A percentile compares a stretch with the other conserved stretches of the same genome.
These are phyloP conservation scores for Ceratocystis lukuohia DNA, from an alignment of 2,329 filamentous ascomycete genomes.

Conservation along the genomic window DNA sequence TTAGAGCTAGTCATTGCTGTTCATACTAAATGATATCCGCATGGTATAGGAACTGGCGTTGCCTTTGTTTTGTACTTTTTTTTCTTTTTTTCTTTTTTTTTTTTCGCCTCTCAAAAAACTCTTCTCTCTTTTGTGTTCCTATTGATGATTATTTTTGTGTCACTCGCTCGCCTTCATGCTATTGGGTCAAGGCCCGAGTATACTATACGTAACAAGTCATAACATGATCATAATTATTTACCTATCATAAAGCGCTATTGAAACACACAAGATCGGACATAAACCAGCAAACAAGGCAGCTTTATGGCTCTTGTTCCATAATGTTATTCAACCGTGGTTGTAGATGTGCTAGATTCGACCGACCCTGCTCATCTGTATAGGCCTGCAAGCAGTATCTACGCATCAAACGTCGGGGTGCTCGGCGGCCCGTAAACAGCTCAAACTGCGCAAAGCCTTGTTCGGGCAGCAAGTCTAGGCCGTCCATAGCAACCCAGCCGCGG, in stretches of 20 bases:
- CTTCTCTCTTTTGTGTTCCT: neutral
- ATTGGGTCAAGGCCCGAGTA: neutral
- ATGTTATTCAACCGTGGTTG: constrained; percentile 31
- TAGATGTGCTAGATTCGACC: constrained; percentile 30
- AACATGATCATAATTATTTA: constrained; percentile 3
- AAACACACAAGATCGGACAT: neutral
- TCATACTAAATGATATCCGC: neutral
- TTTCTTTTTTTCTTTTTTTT: neutral
- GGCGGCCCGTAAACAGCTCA: constrained; percentile 58
- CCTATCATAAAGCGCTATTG: neutral
- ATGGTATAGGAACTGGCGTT: neutral
- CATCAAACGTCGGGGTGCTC: constrained; percentile 48
- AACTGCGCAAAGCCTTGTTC: constrained; percentile 75
- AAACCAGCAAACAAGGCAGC: neutral
- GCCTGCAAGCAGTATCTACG: constrained; percentile 45
- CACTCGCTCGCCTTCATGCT: neutral
- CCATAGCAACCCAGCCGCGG: constrained; percentile 59
- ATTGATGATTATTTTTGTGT: neutral
- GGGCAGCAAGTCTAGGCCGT: constrained; percentile 61
- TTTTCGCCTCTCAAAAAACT: neutral
- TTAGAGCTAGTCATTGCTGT: no score
- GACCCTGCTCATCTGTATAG: constrained; percentile 32
- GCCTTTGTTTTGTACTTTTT: neutral
- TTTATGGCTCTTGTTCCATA: constrained; percentile 29
- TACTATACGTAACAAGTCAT: neutral